Percentiles rank a stretch among this genome's conserved stretches.
phyloP scores from a whole-genome alignment of 768 basidiomycete species.

The Termitomyces heimii region DNA sequence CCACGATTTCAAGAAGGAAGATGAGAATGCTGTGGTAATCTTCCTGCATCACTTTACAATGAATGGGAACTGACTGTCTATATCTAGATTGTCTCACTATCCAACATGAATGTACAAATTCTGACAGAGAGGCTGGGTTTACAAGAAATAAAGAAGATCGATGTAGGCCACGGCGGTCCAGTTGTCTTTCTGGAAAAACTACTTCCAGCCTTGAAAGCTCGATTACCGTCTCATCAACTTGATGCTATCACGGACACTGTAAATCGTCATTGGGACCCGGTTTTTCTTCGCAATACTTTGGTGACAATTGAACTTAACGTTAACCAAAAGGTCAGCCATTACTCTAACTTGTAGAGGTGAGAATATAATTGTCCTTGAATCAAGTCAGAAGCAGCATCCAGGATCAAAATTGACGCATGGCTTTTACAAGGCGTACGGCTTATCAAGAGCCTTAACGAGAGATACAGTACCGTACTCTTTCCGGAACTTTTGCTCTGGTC shows the following conservation, averaged over 20 bases:
- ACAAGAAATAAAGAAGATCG: neutral
- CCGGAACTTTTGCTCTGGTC: neutral
- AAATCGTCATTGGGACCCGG: neutral
- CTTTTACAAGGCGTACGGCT: neutral
- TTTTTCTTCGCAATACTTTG: neutral
- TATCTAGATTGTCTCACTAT: neutral
- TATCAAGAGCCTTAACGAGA: neutral
- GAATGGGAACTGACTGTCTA: neutral
- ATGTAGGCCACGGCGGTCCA: too few species aligned
- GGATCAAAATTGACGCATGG: neutral
- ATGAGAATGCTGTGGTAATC: neutral
- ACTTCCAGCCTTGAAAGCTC: neutral
- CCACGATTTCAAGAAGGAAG: neutral
- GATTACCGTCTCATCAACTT: neutral
- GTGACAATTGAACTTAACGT: neutral
- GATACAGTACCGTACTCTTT: neutral
- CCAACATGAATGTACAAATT: neutral
- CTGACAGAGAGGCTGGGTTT: neutral
- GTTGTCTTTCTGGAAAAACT: neutral
- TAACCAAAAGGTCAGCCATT: neutral
- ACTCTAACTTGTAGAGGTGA: neutral
- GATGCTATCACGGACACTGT: neutral
- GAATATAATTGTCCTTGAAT: neutral
- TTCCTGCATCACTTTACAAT: neutral
- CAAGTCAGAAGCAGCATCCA: neutral